phyloP scores from a whole-genome alignment of 2,329 filamentous ascomycete species.

The Dactylellina sp. region DNA sequence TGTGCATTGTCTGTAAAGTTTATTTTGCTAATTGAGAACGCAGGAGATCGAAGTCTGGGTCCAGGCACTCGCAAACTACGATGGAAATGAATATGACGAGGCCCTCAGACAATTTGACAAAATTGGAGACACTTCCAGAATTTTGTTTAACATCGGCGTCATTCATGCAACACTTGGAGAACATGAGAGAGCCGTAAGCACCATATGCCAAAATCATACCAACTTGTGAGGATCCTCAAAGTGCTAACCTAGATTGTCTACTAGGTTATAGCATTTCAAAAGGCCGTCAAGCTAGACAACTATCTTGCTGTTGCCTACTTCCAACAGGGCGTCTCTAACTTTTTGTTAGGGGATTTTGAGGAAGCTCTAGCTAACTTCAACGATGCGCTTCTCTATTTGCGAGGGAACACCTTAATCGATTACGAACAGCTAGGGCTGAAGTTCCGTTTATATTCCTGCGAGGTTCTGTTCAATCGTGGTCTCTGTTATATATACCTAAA shows the following conservation, averaged over 20 bases:
- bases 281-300: slow-evolving; percentile 87
- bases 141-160: slow-evolving; percentile 97
- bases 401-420: slow-evolving; percentile 97
- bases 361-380: slow-evolving; percentile 99
- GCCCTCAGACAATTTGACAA: slow-evolving; percentile 83
- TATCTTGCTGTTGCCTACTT: slow-evolving; percentile 98
- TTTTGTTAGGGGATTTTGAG: slow-evolving; percentile 95
- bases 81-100: slow-evolving; percentile 97
- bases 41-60: slow-evolving; percentile 99
- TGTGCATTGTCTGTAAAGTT: too few species aligned
- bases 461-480: slow-evolving; percentile 96
- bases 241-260: slow-evolving; percentile 32
- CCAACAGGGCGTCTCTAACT: slow-evolving; percentile 98
- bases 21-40: slow-evolving; percentile 4
- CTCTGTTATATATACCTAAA: slow-evolving; percentile 97
- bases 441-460: slow-evolving; percentile 97
- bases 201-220: slow-evolving; percentile 6
- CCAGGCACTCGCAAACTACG: slow-evolving; percentile 86
- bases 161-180: slow-evolving; percentile 97
- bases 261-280: slow-evolving; percentile 94
- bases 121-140: slow-evolving; percentile 96
- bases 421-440: slow-evolving; percentile 95
- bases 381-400: slow-evolving; percentile 91
- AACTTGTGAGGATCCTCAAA: slow-evolving; percentile 40
- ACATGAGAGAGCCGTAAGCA: slow-evolving; percentile 89